phyloP scores from a whole-genome alignment of 257 asterid genomes.

The Verbascum thapsus region DNA sequence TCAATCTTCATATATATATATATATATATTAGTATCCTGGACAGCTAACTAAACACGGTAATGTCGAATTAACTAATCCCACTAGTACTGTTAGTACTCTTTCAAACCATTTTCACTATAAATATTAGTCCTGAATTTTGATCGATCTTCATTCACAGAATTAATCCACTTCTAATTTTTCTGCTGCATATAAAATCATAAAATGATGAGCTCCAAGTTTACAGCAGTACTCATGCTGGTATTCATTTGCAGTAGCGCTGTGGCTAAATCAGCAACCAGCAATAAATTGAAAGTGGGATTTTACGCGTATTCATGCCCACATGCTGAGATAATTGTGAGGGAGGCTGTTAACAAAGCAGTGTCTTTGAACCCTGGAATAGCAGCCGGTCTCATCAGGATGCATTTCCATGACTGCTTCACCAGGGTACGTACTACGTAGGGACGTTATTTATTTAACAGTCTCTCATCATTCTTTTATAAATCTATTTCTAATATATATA shows the following conservation, averaged over 20 bases:
- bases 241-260: constrained; percentile 12
- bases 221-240: constrained; percentile 26
- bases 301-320: constrained; percentile 46
- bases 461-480: no score
- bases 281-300: constrained; percentile 42
- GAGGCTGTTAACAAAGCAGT: constrained; percentile 44
- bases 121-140: constrained; percentile 19
- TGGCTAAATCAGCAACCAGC: constrained; percentile 21
- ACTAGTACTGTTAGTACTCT: neutral
- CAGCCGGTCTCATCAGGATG: constrained; percentile 61
- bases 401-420: constrained; percentile 73
- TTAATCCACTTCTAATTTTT: no score
- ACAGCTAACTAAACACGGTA: constrained; percentile 17
- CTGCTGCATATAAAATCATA: constrained; percentile 17
- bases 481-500: no score
- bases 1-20: constrained; percentile 19
- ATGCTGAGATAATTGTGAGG: constrained; percentile 53
- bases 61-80: constrained; percentile 19
- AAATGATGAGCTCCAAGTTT: constrained; percentile 28
- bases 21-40: neutral
- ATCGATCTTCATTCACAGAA: neutral
- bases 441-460: no score
- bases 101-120: constrained; percentile 17
- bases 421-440: constrained; percentile 49
- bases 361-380: constrained; percentile 50